Evolutionary conservation across 2,329 filamentous ascomycete genomes (phyloP), one percentile per base, ranked within the genome.

Genomic region (Pseudogymnoascus sp.): DNA sequence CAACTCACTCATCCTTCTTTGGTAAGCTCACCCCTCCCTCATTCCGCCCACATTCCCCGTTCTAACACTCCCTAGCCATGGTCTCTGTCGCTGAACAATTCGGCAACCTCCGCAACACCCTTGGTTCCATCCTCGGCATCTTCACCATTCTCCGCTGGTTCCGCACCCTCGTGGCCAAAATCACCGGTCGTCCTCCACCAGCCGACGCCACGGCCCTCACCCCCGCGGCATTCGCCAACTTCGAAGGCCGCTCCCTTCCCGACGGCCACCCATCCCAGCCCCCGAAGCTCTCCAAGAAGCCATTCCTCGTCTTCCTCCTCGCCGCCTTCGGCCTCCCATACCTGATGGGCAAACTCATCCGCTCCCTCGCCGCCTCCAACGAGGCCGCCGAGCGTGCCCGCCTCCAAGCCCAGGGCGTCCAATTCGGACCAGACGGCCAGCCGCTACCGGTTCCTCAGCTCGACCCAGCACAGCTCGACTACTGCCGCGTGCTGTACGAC

Each of bases 51-150:
- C 20, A 34, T 18, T 61, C 8, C 70, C 35, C 50, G 60, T 60
- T 58, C 68, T 72, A 61, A 72, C 62, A 58, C 18, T 25, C 59
- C 37, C 25, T 65, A 94, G 94, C 94, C 61, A 97, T 99, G 92
- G 90, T 99, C 38, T 94, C 93, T 7, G 95, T 99, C 38, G 94
- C 94, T 58, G 95, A 99, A 74, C 94, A 99, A 74, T 95, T 99
- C 68, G 89, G 91, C 63, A 96, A 93, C 69, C 80, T 99, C 57
- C 88, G 91, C 66, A 92, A 96, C 72, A 96, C 93, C 0, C 84
- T 99, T 12, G 94, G 95, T 64, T 96, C 91, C 2, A 87, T 97
- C 9, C 79, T 99, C 38, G 94, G 94, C 39, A 96, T 99, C 71
- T 99, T 96, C 76, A 96, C 94, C 9, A 73, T 99, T 39, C 88